phyloP scores from a whole-genome alignment of 2,329 filamentous ascomycete species.

The Fusarium sp. region DNA sequence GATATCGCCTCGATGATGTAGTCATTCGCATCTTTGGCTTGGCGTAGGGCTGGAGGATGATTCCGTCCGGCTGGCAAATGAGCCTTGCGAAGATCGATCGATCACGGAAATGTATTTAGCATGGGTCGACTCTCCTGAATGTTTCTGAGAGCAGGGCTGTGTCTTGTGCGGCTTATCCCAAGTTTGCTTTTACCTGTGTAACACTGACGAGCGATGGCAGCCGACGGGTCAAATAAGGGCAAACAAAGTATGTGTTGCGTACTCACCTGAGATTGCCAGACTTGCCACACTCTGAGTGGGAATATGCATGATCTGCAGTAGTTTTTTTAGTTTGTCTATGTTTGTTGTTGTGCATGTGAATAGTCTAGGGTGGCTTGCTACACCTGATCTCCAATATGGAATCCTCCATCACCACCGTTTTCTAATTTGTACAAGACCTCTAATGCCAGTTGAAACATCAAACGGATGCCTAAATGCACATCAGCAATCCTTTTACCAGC shows the following conservation, averaged over 20 bases:
- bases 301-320: neutral
- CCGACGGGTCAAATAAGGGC: no score
- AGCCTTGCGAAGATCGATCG: neutral
- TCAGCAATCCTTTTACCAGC: neutral
- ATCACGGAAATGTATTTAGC: neutral
- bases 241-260: neutral
- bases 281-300: neutral
- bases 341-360: neutral
- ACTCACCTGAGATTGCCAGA: neutral
- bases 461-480: neutral
- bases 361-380: neutral
- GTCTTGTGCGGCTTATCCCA: neutral
- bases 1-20: constrained; percentile 24
- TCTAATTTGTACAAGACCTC: no score
- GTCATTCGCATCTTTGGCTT: neutral
- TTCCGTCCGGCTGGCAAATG: neutral
- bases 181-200: neutral
- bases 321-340: neutral
- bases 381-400: neutral
- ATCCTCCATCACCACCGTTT: no score
- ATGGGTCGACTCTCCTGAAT: neutral
- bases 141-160: neutral
- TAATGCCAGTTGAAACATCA: neutral
- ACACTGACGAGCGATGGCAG: neutral
- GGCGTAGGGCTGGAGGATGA: neutral